phyloP scores from a whole-genome alignment of 2,329 filamentous ascomycete species.

The Escovopsis sp. region DNA sequence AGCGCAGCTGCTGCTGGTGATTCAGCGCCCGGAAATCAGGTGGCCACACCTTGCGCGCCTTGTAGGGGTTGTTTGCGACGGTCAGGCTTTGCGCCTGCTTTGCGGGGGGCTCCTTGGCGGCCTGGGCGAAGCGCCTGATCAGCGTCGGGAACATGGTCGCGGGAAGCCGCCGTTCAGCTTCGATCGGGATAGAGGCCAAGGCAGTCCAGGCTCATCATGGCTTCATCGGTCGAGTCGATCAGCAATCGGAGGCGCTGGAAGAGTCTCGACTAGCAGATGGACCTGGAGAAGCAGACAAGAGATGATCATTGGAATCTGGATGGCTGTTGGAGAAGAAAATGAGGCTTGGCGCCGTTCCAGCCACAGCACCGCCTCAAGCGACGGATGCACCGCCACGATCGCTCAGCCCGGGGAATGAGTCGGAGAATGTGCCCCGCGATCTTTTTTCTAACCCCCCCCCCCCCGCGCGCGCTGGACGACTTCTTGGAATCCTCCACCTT shows the following conservation, averaged over 20 bases:
- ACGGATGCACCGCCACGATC: slow-evolving; percentile 9
- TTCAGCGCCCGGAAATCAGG: slow-evolving; percentile 59
- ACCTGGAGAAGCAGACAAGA: background rate
- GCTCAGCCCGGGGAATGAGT: background rate
- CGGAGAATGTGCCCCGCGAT: slow-evolving; percentile 17
- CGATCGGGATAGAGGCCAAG: no score
- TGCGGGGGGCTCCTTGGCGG: slow-evolving; percentile 14
- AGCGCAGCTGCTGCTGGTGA: slow-evolving; percentile 58
- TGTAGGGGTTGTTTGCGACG: slow-evolving; percentile 42
- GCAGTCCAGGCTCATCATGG: no score
- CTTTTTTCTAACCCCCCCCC: slow-evolving; percentile 20
- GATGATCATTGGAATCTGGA: background rate
- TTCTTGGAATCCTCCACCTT: slow-evolving; percentile 6
- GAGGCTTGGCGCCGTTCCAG: background rate
- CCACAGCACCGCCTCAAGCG: slow-evolving; percentile 14
- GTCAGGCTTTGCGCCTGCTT: slow-evolving; percentile 13
- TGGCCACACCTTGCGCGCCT: slow-evolving; percentile 61
- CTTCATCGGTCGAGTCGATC: no score
- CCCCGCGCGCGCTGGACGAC: slow-evolving; percentile 2
- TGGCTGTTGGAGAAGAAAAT: background rate
- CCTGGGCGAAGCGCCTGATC: slow-evolving; percentile 19
- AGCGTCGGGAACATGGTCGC: slow-evolving; percentile 21
- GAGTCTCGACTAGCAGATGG: no score
- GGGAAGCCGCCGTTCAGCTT: background rate
- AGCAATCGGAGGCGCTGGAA: no score